Evolutionary conservation across 2,329 filamentous ascomycete genomes (phyloP), one percentile per base, ranked within the genome.

Genomic region (Cytospora piceae): DNA sequence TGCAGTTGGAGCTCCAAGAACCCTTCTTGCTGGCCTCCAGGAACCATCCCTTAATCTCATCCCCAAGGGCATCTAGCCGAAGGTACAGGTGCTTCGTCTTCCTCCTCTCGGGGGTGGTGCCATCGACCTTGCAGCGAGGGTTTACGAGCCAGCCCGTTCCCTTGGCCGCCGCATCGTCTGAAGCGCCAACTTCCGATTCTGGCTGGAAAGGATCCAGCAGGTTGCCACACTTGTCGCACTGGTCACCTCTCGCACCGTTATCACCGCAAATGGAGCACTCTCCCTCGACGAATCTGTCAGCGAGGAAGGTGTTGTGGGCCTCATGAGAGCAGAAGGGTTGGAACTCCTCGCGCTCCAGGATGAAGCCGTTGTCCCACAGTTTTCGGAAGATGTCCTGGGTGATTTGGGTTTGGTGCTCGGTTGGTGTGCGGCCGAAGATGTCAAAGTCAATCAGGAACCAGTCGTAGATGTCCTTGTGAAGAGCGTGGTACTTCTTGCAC

Each of bases 361-460:
- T 83, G 74, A 88, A 96, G 32, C 91, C 93, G 73, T 97, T 97
- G 69, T 95, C 85, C 80, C 93, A 85, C n/a, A 99, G 86, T 76
- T 93, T 89, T 64, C 83, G 81, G 79, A 98, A 98, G 70, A 98
- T 94, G 69, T 92, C 87, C 79, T 98, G 95, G 12, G 94, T 92
- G 72, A 99, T 98, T 71, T 93, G 87, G 27, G 93, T 97, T 79
- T 98, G 95, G 73, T 95, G 87, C 63, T 86, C 79, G 22, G 94
- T 98, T 3, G 94, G 93, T 6, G 95, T 98, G 67, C 94, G 90
- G 69, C 94, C 95, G 75, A 98, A 99, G 78, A 94, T 90, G 79
- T 98, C 94, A 75, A 98, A 98, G 66, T 86, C 89, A 74, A 98
- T 94, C 74, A 93, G 88, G 81, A 99, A 99, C 93, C 94, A 97